Base-by-base conservation (phyloP, 2,329 filamentous ascomycete genomes). In the Fusarium praegraminearum region DNA sequence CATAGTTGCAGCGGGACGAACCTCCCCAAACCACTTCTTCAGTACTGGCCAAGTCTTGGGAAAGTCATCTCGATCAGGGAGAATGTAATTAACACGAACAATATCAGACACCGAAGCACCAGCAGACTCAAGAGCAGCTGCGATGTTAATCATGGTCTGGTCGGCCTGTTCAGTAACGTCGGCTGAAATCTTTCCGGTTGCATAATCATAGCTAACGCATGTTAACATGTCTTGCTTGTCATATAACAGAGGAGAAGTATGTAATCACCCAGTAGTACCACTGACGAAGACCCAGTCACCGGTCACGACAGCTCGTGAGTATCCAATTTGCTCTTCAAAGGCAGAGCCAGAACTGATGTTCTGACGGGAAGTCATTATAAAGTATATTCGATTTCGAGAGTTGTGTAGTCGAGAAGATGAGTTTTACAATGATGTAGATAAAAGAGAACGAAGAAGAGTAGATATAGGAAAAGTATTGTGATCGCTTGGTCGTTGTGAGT, bases 1-100 rank as follows among this genome's bases (percentile, higher is more conserved):
- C 85, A 87, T 87, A 2, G 84, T 87, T 22, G 85, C 85, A 26
- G 85, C 85, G 1, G 85, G 85, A 33, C 81, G 76, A n/a, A 84
- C 81, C 4, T 80, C 74, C 9, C 83, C 84, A 50, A 87, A 78
- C 81, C 83, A 87, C 68, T 80, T 82, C 65, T 79, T 78, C 68
- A 87, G 72, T 4, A 86, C 82, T 2, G 83, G 80, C 85, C 84
- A 87, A 18, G 81, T 84, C 71, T 76, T 76, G 13, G 80, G 75
- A 57, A 87, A 87, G 50, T 86, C 82, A 18, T 74, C 66, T 8
- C 82, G 77, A 59, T 85, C 77, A 4, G 84, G 83, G 22, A 87
- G 76, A 46, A 86, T 85, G 67, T 87, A 87, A 13, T 80, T 78
- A 16, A 87, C 85, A 22, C 85, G 79, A 2, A 87, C 84, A 4